A percentile compares a stretch with the other conserved stretches of the same genome.
These are phyloP conservation scores for Sporothrix inflata DNA, from an alignment of 2,329 filamentous ascomycete genomes.

Conservation along the genomic window DNA sequence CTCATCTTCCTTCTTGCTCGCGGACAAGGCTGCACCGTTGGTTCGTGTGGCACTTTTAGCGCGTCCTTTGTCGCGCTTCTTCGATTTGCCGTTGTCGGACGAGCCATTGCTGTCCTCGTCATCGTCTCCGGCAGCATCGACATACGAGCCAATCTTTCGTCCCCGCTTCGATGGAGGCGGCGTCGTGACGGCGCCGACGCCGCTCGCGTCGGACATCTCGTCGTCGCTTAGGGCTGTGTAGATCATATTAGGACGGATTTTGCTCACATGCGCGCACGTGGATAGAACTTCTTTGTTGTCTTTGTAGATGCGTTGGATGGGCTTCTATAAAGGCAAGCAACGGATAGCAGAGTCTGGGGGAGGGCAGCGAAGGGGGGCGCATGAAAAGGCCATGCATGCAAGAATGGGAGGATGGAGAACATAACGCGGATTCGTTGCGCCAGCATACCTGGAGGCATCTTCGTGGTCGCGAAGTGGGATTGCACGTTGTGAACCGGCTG, in stretches of 20 bases:
- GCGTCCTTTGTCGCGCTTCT: constrained; percentile 34
- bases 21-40: constrained; percentile 6
- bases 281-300: neutral
- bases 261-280: no score
- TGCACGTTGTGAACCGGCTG: neutral
- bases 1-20: constrained; percentile 2
- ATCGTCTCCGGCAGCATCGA: constrained; percentile 34
- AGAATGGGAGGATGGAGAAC: neutral
- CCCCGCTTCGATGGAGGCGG: constrained; percentile 34
- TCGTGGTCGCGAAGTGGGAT: neutral
- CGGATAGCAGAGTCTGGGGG: neutral
- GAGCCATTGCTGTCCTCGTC: constrained; percentile 37
- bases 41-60: neutral
- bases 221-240: constrained; percentile 48
- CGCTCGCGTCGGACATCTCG: constrained; percentile 43
- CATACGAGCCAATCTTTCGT: constrained; percentile 44
- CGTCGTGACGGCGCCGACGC: constrained; percentile 36
- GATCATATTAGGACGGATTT: neutral
- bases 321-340: neutral
- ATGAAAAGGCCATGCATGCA: neutral
- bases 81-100: constrained; percentile 34
- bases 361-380: neutral
- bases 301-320: neutral
- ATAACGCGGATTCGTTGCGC: neutral
- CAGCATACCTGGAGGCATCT: constrained; percentile 25